Conservation (phyloP, 768 basidiomycete species). For the Calocybe indica region DNA sequence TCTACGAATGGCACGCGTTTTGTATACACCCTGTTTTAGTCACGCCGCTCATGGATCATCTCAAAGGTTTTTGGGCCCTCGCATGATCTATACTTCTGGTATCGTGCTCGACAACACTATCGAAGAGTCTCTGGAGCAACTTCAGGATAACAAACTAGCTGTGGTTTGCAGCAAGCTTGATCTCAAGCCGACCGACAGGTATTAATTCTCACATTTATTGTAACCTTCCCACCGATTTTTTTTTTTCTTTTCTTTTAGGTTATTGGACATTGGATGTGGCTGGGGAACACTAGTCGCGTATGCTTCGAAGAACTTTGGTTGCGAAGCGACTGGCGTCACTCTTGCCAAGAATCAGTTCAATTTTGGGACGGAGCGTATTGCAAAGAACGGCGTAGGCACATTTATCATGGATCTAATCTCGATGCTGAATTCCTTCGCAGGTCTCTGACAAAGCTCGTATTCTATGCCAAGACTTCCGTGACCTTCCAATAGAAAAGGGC, state of each 20-base stretch:
- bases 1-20: constrained; percentile 73
- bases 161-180: constrained; percentile 93
- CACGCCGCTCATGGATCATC: not conserved
- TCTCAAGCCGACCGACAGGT: constrained; percentile 78
- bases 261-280: constrained; percentile 87
- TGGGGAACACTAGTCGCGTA: constrained; percentile 96
- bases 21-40: too few species aligned
- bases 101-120: constrained; percentile 65
- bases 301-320: constrained; percentile 96
- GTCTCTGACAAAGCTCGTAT: constrained; percentile 74
- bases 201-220: constrained; percentile 2
- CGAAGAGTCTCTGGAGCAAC: constrained; percentile 82
- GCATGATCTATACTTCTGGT: constrained; percentile 98
- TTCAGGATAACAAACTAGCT: constrained; percentile 98
- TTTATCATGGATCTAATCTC: not conserved
- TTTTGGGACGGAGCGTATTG: constrained; percentile 88
- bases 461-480: constrained; percentile 88
- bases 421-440: constrained; percentile 12
- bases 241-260: constrained; percentile 22
- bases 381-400: constrained; percentile 58
- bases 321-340: constrained; percentile 94
- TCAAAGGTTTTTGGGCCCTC: constrained; percentile 83
- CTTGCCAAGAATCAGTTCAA: constrained; percentile 86
- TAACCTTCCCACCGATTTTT: not conserved
- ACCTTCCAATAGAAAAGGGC: constrained; percentile 70